Conservation (phyloP, 225 moss, liverwort and hornwort species). For the Pseudoscleropodium purum region DNA sequence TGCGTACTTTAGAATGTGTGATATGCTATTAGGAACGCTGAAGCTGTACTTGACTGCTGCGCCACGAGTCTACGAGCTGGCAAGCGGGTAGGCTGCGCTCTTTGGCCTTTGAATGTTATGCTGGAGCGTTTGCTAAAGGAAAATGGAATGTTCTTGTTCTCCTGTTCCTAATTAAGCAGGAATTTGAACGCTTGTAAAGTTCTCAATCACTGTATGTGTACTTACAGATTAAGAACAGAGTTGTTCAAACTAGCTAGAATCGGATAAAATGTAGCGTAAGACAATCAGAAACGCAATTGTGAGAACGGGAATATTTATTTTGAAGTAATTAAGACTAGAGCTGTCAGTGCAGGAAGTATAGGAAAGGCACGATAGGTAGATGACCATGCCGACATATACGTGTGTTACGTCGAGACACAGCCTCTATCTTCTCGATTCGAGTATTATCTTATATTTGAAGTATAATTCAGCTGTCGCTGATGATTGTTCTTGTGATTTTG, state of each 20-base stretch:
- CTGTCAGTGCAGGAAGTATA: not conserved
- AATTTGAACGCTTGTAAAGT: not conserved
- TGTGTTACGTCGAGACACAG: not conserved
- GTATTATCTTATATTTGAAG: not conserved
- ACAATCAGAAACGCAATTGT: not conserved
- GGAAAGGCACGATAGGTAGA: not conserved
- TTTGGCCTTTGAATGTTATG: not conserved
- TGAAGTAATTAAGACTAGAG: not conserved
- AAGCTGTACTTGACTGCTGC: slow-evolving; percentile 79
- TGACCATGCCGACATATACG: not conserved
- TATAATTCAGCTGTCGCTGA: not conserved
- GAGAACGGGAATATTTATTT: not conserved
- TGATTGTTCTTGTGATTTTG: slow-evolving; percentile 7
- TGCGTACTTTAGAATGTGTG: not conserved
- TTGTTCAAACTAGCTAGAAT: no score
- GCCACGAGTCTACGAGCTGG: slow-evolving; percentile 86
- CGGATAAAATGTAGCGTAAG: not conserved
- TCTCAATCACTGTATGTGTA: not conserved
- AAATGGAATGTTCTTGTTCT: not conserved
- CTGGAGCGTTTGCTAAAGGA: not conserved
- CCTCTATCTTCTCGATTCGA: not conserved
- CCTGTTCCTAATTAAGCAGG: not conserved
- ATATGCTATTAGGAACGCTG: slow-evolving; percentile 58
- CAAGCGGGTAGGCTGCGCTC: slow-evolving; percentile 51
- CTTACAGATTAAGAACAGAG: no score